Conservation (phyloP, 176 grass and related monocot species). For the Aegilops longissima region DNA sequence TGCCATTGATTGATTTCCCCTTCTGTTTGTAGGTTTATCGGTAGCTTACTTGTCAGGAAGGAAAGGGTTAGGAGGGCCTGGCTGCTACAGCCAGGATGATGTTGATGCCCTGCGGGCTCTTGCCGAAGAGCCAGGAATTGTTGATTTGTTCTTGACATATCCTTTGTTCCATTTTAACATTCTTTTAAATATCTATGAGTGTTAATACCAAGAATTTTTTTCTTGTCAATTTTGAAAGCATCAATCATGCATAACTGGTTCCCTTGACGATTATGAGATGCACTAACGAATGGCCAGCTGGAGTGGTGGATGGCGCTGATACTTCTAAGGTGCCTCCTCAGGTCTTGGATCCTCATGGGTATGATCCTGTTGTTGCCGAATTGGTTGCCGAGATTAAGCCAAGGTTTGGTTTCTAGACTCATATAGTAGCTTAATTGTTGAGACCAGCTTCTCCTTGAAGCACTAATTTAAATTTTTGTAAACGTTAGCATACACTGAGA, state of each 20-base stretch:
- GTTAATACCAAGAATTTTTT: background rate
- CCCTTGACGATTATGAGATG: constrained; percentile 56
- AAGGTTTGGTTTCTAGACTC: constrained; percentile 47
- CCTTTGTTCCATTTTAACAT: constrained; percentile 35
- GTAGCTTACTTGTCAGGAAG: constrained; percentile 81
- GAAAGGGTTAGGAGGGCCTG: constrained; percentile 37
- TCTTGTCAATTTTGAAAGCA: constrained; percentile 17
- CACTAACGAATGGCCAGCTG: constrained; percentile 93
- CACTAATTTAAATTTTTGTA: background rate
- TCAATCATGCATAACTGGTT: background rate
- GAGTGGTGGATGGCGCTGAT: constrained; percentile 61
- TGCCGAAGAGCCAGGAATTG: constrained; percentile 65
- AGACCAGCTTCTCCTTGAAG: background rate
- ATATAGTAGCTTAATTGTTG: background rate
- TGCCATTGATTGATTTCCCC: background rate
- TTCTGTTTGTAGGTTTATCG: constrained; percentile 56
- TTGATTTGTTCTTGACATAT: constrained; percentile 97
- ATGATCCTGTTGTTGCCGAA: constrained; percentile 60
- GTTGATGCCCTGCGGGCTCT: constrained; percentile 83
- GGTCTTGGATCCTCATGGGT: constrained; percentile 59
- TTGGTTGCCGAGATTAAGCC: constrained; percentile 85
- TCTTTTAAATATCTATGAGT: constrained; percentile 4
- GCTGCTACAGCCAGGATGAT: constrained; percentile 76
- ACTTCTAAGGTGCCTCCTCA: constrained; percentile 47
- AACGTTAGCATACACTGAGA: background rate